Evolutionary conservation across 2,329 filamentous ascomycete species (phyloP).

Genomic region (Phyllosticta ampelicida): DNA sequence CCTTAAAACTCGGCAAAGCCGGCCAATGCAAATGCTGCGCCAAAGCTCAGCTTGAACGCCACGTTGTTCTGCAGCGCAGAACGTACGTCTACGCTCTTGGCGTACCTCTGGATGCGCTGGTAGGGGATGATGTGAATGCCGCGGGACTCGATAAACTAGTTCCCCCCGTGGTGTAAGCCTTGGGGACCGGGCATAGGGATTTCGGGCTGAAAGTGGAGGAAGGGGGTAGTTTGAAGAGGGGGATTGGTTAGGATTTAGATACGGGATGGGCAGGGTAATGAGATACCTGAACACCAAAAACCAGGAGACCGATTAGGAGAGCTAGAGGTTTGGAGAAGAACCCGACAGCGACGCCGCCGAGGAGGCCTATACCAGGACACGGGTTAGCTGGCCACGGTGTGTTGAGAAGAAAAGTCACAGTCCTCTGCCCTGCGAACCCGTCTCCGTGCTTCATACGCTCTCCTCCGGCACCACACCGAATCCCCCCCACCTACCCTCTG

Average conservation of each 20-base stretch:
- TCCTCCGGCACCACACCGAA: background rate
- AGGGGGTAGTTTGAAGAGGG: conserved; percentile 1
- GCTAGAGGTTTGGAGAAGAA: conserved; percentile 62
- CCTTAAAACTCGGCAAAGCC: conserved; percentile 48
- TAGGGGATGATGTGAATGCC: conserved; percentile 43
- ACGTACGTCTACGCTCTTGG: conserved; percentile 40
- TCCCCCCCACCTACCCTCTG: background rate
- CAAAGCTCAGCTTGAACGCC: conserved; percentile 59
- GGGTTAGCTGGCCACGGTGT: background rate
- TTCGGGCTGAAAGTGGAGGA: background rate
- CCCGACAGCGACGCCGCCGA: conserved; percentile 54
- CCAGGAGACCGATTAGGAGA: conserved; percentile 52
- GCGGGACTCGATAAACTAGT: conserved; percentile 39
- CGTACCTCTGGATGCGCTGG: conserved; percentile 38
- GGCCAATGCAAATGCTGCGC: conserved; percentile 61
- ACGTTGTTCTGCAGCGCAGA: conserved; percentile 47
- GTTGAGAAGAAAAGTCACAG: background rate
- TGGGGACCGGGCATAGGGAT: background rate
- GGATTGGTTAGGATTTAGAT: too few relatives aligned
- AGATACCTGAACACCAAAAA: conserved; percentile 53
- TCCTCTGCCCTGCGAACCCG: background rate
- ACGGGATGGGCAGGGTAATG: too few relatives aligned
- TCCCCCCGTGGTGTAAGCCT: too few relatives aligned
- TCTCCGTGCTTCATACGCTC: background rate
- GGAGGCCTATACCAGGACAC: conserved; percentile 35